Evolutionary conservation across 1,139 yeast species (phyloP).

Genomic region (Yamadazyma diddensiae): DNA sequence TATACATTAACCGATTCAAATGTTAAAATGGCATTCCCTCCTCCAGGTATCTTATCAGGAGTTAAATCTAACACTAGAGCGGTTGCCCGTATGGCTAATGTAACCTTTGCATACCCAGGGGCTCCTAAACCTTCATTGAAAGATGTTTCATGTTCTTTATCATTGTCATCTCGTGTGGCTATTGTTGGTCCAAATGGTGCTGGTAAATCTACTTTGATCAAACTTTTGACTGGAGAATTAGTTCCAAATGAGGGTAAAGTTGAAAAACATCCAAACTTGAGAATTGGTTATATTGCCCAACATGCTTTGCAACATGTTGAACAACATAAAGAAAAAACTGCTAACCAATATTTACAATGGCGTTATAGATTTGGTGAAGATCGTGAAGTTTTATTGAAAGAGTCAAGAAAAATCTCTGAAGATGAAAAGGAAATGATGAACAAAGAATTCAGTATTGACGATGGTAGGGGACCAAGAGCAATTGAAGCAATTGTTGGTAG

Average conservation of each 20-base stretch:
- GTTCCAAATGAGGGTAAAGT: constrained; percentile 85
- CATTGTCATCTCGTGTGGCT: constrained; percentile 93
- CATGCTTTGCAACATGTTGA: constrained; percentile 97
- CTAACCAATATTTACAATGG: constrained; percentile 98
- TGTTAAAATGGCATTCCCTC: constrained; percentile 97
- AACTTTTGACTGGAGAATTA: constrained; percentile 86
- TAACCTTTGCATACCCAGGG: constrained; percentile 88
- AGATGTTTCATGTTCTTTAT: constrained; percentile 81
- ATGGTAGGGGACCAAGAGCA: constrained; percentile 85
- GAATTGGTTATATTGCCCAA: constrained; percentile 98
- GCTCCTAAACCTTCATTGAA: constrained; percentile 77
- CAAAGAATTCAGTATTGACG: constrained; percentile 74
- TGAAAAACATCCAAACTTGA: constrained; percentile 95
- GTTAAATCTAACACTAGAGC: constrained; percentile 94
- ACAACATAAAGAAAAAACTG: constrained; percentile 95
- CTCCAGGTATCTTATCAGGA: constrained; percentile 95
- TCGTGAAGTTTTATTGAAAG: constrained; percentile 92
- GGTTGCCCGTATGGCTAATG: constrained; percentile 86
- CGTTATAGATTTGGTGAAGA: constrained; percentile 97
- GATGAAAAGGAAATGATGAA: constrained; percentile 81
- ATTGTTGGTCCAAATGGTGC: constrained; percentile 98
- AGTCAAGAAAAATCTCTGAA: constrained; percentile 81
- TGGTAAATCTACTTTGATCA: constrained; percentile 94
- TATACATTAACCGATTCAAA: constrained; percentile 93
- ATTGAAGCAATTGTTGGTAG: constrained; percentile 96